Evolutionary conservation across 306 rosid species (phyloP), one percentile per base, ranked within the genome.

Genomic region (Corylus americana): DNA sequence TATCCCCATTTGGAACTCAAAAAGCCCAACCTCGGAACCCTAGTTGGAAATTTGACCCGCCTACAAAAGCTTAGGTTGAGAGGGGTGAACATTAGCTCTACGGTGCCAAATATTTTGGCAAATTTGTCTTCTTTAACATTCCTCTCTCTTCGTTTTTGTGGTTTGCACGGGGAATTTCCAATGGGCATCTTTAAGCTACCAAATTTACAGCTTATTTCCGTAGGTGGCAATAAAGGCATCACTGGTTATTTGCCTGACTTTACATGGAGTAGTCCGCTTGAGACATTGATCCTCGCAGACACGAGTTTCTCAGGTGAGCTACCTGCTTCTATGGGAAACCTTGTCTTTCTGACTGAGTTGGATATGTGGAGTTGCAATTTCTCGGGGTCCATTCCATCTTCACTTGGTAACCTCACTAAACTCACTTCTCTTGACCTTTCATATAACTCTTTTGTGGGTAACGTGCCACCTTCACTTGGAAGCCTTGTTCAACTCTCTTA

Each of bases 11-110:
- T 0, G 5, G 1, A 27, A 42, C 45, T 42, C 45, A 42, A 42
- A 42, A 42, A 42, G 45, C 14, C 1, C 11, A 18, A 11, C n/a
- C 29, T 84, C 0, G 18, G 47, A 37, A 54, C 22, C 11, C 11
- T 84, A 8, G 25, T 72, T 25, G 14, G 10, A 29, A 84, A 77
- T 44, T 12, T 50, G 1, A 72, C 80, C 7, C 6, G 68, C 37
- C 1, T 85, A 48, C 66, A 85, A n/a, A 22, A 14, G 0, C 74
- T 85, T 4, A 50, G 39, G 70, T 74, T 78, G n/a, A 11, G 13
- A 47, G 0, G 0, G 10, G 64, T 85, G 14, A 25, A 18, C 20
- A 71, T 78, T 31, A 12, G 27, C 45, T 74, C 85, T 8, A 47
- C 11, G 1, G 18, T 81, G 13, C 84, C 58, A 5, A 5, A n/a